Percentiles rank a stretch among this genome's conserved stretches.
phyloP scores from a whole-genome alignment of 495 filamentous ascomycete genomes.

The Ramalina intermedia region DNA sequence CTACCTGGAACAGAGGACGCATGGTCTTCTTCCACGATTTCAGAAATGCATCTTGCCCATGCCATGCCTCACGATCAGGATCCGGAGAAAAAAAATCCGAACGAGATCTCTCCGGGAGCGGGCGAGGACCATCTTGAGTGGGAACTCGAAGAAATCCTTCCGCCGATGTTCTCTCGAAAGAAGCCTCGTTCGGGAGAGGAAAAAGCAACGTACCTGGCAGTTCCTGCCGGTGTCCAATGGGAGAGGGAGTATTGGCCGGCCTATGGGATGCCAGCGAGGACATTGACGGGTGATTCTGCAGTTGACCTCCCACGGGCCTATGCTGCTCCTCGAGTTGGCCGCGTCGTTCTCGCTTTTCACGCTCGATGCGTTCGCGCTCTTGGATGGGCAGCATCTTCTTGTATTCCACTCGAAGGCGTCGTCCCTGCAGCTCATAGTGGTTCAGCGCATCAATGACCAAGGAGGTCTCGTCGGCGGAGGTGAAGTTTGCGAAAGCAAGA shows the following conservation, averaged over 20 bases:
- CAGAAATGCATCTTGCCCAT: too few species aligned
- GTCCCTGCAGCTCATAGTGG: slow-evolving; percentile 84
- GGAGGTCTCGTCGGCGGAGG: slow-evolving; percentile 82
- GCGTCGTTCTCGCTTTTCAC: slow-evolving; percentile 91
- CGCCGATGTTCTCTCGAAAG: too few species aligned
- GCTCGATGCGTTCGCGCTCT: slow-evolving; percentile 89
- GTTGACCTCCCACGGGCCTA: slow-evolving; percentile 46
- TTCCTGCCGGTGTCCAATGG: slow-evolving; percentile 44
- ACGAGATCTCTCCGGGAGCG: neutral
- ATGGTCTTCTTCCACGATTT: slow-evolving; percentile 4
- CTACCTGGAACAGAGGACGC: neutral
- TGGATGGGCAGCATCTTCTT: slow-evolving; percentile 97
- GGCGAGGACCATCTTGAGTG: too few species aligned
- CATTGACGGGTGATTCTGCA: slow-evolving; percentile 75
- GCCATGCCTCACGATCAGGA: too few species aligned
- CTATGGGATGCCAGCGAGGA: slow-evolving; percentile 64
- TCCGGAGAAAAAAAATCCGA: too few species aligned
- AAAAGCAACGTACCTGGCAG: slow-evolving; percentile 40
- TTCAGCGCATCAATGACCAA: slow-evolving; percentile 84
- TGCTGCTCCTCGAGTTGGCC: slow-evolving; percentile 97
- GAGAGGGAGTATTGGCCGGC: slow-evolving; percentile 58
- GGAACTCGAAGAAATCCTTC: too few species aligned
- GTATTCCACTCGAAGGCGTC: slow-evolving; percentile 91
- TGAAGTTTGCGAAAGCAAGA: slow-evolving; percentile 96
- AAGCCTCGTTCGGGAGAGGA: too few species aligned